Evolutionary conservation across 2,329 filamentous ascomycete species (phyloP), one percentile per base, ranked within the genome.

Genomic region (Fusarium sp.): DNA sequence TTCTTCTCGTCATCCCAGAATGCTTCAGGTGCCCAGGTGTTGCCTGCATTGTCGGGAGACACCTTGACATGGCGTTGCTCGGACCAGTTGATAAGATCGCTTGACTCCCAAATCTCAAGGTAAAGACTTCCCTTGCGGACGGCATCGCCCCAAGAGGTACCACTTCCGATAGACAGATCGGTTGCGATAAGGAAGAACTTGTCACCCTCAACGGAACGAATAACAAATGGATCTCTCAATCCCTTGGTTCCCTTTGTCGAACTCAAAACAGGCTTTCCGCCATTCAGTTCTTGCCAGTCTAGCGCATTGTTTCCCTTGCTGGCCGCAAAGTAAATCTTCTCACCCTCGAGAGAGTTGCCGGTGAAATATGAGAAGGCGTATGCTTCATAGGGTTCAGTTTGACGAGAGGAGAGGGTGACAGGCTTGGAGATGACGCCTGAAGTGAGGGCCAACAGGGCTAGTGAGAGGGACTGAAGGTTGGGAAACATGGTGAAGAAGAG

Each of bases 341-440:
- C 85, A 23, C 85, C 85, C 0, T 77, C 76, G 16, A 72, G 62
- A 3, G 78, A 76, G 72, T 81, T 82, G 11, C 80, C 81, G 0
- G 83, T 86, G 69, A 87, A 87, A 69, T 87, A 87, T 0, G 82
- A 80, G 62, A 87, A 87, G 1, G 82, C 82, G 63, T 87, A 87
- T 7, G 82, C 85, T 46, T 83, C 80, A 30, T 80, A 78, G 0
- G 76, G 70, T 0, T 78, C 81, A 1, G 78, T 77, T n/a, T 73
- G 74, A 20, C 75, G 73, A 3, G 81, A 60, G 2, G 67, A 49
- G 10, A 80, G 45, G 16, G 59, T 3, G 60, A 53, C 5, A 74
- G 49, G 30, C 2, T 49, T 25, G 18, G 56, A 46, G 8, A 13
- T 23, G 10, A 41, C 37, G 10, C 63, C 53, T 7, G 40, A 20